phyloP scores from a whole-genome alignment of 2,329 filamentous ascomycete genomes.

The Paramyrothecium roridum region DNA sequence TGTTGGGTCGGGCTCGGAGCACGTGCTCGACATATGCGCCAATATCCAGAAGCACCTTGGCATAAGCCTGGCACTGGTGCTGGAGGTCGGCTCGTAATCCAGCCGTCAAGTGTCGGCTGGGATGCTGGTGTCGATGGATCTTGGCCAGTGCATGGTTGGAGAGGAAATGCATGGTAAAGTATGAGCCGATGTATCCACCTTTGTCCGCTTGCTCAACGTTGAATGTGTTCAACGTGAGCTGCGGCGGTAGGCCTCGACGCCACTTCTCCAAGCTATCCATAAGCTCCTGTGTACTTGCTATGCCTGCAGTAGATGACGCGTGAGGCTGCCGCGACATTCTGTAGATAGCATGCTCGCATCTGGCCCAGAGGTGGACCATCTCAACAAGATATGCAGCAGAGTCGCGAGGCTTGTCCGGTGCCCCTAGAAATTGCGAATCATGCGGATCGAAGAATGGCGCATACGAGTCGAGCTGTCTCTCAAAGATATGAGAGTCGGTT shows the following conservation, averaged over 20 bases:
- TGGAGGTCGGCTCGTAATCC: slow-evolving; percentile 20
- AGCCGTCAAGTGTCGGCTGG: slow-evolving; percentile 21
- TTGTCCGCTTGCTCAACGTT: slow-evolving; percentile 57
- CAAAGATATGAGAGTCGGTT: slow-evolving; percentile 57
- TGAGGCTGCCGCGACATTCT: slow-evolving; percentile 25
- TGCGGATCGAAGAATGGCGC: slow-evolving; percentile 60
- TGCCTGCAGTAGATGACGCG: slow-evolving; percentile 19
- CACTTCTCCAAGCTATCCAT: slow-evolving; percentile 54
- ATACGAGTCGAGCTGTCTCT: slow-evolving; percentile 53
- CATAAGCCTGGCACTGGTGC: slow-evolving; percentile 43
- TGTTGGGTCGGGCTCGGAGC: slow-evolving; percentile 23
- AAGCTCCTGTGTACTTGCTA: slow-evolving; percentile 39
- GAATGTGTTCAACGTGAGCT: slow-evolving; percentile 49
- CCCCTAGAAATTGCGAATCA: slow-evolving; percentile 15
- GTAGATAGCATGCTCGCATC: slow-evolving; percentile 58
- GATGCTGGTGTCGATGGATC: slow-evolving; percentile 56
- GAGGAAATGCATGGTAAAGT: slow-evolving; percentile 64
- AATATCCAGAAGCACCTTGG: slow-evolving; percentile 48
- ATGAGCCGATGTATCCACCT: slow-evolving; percentile 52
- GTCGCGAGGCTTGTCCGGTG: slow-evolving; percentile 30
- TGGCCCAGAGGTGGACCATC: slow-evolving; percentile 62
- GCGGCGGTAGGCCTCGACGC: slow-evolving; percentile 51
- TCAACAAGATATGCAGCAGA: slow-evolving; percentile 60
- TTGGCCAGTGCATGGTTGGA: slow-evolving; percentile 63
- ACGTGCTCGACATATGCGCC: slow-evolving; percentile 36